Conservation (phyloP, 2,329 filamentous ascomycete species). For the Saccharata proteae region DNA sequence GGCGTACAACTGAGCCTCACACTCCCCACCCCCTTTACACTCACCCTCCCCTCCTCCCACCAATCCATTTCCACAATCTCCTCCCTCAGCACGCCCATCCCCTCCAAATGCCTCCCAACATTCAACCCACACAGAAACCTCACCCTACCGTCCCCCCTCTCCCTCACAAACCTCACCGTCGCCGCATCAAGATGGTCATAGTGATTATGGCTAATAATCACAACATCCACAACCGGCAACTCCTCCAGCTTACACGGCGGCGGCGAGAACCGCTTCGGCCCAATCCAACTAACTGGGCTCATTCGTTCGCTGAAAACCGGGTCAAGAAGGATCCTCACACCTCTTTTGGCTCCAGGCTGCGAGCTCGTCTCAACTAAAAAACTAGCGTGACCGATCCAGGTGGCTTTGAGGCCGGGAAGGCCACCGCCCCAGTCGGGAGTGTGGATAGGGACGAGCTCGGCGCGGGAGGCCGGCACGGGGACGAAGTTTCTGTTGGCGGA, state of each 20-base stretch:
- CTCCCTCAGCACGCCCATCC: slow-evolving; percentile 23
- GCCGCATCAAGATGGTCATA: slow-evolving; percentile 43
- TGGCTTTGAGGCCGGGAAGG: slow-evolving; percentile 30
- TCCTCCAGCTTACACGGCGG: slow-evolving; percentile 38
- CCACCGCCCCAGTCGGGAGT: slow-evolving; percentile 25
- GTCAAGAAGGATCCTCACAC: slow-evolving; percentile 38
- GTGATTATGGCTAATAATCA: slow-evolving; percentile 44
- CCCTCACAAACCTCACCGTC: slow-evolving; percentile 25
- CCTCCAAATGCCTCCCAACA: slow-evolving; percentile 24
- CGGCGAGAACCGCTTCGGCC: slow-evolving; percentile 41
- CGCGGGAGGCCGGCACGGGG: slow-evolving; percentile 30
- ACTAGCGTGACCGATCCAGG: slow-evolving; percentile 41
- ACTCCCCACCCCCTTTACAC: slow-evolving; percentile 21
- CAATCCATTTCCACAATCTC: slow-evolving; percentile 38
- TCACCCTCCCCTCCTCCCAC: slow-evolving; percentile 33
- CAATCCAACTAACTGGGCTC: slow-evolving; percentile 33
- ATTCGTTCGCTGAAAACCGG: slow-evolving; percentile 41
- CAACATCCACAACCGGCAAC: slow-evolving; percentile 36
- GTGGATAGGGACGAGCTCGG: slow-evolving; percentile 30
- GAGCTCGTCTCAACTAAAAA: slow-evolving; percentile 33
- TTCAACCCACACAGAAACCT: slow-evolving; percentile 33
- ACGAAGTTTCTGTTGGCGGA: slow-evolving; percentile 31
- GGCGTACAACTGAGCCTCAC: slow-evolving; percentile 34
- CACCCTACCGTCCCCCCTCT: slow-evolving; percentile 20
- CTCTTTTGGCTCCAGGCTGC: slow-evolving; percentile 16